phyloP scores from a whole-genome alignment of 108 stramenopile species.

The Skeletonema potamos region DNA sequence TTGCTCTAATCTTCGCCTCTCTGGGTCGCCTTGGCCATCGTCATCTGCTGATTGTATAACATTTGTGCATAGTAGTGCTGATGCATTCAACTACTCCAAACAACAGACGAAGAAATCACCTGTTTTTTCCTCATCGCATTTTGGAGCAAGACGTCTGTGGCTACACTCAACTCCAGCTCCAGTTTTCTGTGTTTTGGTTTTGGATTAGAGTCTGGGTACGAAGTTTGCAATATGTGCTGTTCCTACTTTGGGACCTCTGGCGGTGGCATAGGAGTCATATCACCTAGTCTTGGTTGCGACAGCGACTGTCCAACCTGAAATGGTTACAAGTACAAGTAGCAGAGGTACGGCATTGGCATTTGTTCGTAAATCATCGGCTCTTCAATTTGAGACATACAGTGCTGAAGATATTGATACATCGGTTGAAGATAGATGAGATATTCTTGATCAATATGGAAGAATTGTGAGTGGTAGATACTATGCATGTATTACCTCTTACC shows the following conservation, averaged over 20 bases:
- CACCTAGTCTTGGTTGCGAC: slow-evolving; percentile 5
- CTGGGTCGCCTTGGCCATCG: neutral
- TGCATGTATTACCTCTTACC: no score
- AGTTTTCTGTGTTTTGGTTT: no score
- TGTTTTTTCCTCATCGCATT: neutral
- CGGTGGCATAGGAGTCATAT: slow-evolving; percentile 2
- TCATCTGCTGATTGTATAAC: neutral
- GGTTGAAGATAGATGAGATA: slow-evolving; percentile 8
- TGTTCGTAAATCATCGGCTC: slow-evolving; percentile 16
- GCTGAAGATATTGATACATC: slow-evolving; percentile 3
- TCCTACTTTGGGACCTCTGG: slow-evolving; percentile 19
- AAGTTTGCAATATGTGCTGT: slow-evolving; percentile 14
- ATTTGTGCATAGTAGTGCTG: slow-evolving; percentile 8
- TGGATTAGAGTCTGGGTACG: neutral
- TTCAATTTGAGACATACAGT: slow-evolving; percentile 9
- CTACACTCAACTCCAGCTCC: no score
- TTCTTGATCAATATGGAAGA: slow-evolving; percentile 1
- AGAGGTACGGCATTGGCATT: slow-evolving; percentile 2
- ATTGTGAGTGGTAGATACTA: no score
- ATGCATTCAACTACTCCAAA: slow-evolving; percentile 17
- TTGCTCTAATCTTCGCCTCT: no score
- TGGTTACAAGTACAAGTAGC: slow-evolving; percentile 9
- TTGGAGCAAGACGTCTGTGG: neutral
- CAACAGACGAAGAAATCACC: slow-evolving; percentile 10
- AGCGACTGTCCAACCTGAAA: slow-evolving; percentile 4